phyloP scores from a whole-genome alignment of 176 grass and related monocot species.

The Cymbopogon citratus region DNA sequence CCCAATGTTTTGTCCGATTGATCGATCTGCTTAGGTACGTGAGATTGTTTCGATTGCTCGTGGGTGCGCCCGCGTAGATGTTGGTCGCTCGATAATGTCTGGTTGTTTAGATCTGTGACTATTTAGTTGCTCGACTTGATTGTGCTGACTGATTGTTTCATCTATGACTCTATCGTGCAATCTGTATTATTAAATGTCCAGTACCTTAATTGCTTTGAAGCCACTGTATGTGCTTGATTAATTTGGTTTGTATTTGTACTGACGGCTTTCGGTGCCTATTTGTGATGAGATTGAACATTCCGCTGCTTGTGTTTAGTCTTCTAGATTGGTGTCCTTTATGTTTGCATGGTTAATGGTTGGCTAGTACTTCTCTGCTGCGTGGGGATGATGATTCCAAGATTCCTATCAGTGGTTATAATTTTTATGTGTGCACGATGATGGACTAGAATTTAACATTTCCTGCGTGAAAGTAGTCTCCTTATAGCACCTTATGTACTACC shows the following conservation, averaged over 20 bases:
- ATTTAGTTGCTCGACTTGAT: neutral
- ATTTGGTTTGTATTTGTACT: neutral
- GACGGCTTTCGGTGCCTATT: neutral
- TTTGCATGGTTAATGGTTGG: neutral
- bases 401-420: neutral
- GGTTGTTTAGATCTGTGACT: neutral
- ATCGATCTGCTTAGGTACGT: constrained; percentile 15
- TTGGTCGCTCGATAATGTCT: neutral
- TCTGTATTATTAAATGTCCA: neutral
- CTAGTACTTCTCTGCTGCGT: neutral
- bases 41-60: constrained; percentile 9
- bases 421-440: neutral
- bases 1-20: neutral
- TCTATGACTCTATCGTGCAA: neutral
- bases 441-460: neutral
- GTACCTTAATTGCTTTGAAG: neutral
- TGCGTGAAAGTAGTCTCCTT: neutral
- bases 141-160: neutral
- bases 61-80: neutral
- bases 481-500: neutral
- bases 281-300: neutral
- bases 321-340: neutral
- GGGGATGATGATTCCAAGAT: neutral
- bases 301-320: neutral
- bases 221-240: neutral